These are phyloP conservation scores for Lentithecium fluviatile DNA, from an alignment of 495 filamentous ascomycete genomes.

Conservation along the genomic window DNA sequence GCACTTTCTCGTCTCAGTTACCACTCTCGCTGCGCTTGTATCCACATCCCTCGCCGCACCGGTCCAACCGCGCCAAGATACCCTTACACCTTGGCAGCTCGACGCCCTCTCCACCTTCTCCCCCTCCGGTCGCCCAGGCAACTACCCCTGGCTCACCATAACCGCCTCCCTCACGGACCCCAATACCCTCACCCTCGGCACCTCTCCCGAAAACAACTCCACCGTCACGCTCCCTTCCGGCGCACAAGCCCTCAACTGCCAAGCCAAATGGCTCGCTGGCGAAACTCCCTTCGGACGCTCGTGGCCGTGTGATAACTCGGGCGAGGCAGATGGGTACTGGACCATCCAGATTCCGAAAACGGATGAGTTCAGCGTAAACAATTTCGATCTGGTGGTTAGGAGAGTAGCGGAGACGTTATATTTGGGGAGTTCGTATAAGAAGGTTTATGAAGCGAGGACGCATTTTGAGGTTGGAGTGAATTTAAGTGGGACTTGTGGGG, in stretches of 20 bases:
- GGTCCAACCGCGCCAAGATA: background rate
- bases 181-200: conserved; percentile 18
- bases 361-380: background rate
- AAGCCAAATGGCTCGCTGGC: conserved; percentile 18
- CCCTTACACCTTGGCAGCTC: conserved; percentile 28
- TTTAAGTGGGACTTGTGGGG: conserved; percentile 19
- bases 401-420: conserved; percentile 6
- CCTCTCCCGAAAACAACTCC: background rate
- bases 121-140: conserved; percentile 19
- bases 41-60: background rate
- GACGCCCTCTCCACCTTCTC: background rate
- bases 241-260: conserved; percentile 10
- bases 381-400: conserved; percentile 21
- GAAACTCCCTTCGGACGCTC: conserved; percentile 6
- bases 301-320: conserved; percentile 20
- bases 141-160: conserved; percentile 26
- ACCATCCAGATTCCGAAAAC: conserved; percentile 1
- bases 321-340: conserved; percentile 18
- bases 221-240: conserved; percentile 3
- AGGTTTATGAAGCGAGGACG: background rate
- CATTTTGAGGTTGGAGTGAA: conserved; percentile 4
- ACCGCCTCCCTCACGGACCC: conserved; percentile 23
- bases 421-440: conserved; percentile 6
- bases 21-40: background rate
- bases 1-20: background rate